Percentiles rank a stretch among this genome's conserved stretches.
Conservation (phyloP, 140 eudicot species). For the Stevia rebaudiana region DNA sequence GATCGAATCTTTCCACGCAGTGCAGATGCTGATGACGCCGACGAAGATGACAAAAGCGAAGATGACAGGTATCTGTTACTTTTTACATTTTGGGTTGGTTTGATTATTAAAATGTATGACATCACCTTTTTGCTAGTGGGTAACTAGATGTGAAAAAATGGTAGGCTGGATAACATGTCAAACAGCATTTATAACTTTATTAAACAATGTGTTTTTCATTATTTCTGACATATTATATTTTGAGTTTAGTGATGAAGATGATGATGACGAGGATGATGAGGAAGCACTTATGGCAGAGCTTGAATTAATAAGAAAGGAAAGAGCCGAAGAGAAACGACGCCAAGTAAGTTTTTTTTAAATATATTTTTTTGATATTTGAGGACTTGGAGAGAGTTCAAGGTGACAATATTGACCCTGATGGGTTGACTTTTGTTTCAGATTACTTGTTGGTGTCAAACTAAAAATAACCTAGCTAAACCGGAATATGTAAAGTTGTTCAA, state of each 20-base stretch:
- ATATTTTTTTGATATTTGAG: background rate
- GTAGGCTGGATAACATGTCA: background rate
- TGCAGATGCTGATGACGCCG: constrained; percentile 95
- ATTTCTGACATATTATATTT: background rate
- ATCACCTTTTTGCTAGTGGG: constrained; percentile 1
- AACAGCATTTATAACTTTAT: too few species aligned
- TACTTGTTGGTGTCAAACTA: background rate
- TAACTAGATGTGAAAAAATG: background rate
- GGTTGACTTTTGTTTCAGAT: background rate
- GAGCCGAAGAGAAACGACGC: constrained; percentile 78
- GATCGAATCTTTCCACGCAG: constrained; percentile 79
- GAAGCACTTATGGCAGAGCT: constrained; percentile 97
- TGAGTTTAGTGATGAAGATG: constrained; percentile 50
- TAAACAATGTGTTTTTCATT: background rate
- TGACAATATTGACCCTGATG: background rate
- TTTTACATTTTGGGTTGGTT: background rate
- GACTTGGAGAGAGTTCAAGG: background rate
- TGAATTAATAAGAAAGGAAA: constrained; percentile 78
- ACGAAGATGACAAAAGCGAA: constrained; percentile 60
- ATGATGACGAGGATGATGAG: constrained; percentile 90
- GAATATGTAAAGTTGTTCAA: background rate
- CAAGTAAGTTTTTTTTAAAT: constrained; percentile 40
- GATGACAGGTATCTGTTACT: constrained; percentile 61
- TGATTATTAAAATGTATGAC: background rate
- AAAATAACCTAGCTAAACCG: background rate